Evolutionary conservation across 768 basidiomycete species (phyloP), one percentile per base, ranked within the genome.

Genomic region (Leucosporidium yakuticum): DNA sequence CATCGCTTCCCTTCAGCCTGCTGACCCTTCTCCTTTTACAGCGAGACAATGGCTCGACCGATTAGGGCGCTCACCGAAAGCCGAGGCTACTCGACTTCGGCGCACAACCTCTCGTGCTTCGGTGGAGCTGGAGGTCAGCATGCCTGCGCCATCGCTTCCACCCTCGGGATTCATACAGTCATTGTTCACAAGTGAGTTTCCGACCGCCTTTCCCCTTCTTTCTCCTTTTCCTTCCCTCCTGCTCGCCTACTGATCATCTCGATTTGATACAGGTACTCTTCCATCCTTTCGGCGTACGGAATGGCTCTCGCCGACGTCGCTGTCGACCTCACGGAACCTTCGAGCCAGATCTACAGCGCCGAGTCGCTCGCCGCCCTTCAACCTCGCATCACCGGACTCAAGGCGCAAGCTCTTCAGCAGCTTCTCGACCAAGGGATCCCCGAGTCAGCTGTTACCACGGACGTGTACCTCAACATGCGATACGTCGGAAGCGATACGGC

Each of bases 401-500:
- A 85, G 0, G 74, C 77, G 0, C 82, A 85, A 31, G 91, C 93
- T 20, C 81, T 78, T 62, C 77, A 77, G 2, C 90, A 90, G 76
- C 83, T 95, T n/a, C 76, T 78, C 65, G 82, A 81, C 31, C 92
- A 96, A 78, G 94, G 93, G 1, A 95, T 96, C 76, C 84, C 85
- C 74, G 85, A 82, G 17, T 81, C 84, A 17, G 83, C 86, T n/a
- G 83, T 95, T 60, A 81, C 83, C 62, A 79, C 88, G 8, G 94
- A 95, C 77, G 83, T 88, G 27, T 88, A 76, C 60, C 74, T 79
- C 58, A 78, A 79, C 64, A 74, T 77, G 73, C 75, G 79, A 27
- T 94, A 93, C 73, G 89, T 93, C 59, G 92, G 92, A 4, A 93
- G 90, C 0, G 92, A 95, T 79, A 98, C 95, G 0, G 84, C 92